Evolutionary conservation across 352 stramenopile genomes (phyloP).

Genomic region (Globisporangium nagaii): DNA sequence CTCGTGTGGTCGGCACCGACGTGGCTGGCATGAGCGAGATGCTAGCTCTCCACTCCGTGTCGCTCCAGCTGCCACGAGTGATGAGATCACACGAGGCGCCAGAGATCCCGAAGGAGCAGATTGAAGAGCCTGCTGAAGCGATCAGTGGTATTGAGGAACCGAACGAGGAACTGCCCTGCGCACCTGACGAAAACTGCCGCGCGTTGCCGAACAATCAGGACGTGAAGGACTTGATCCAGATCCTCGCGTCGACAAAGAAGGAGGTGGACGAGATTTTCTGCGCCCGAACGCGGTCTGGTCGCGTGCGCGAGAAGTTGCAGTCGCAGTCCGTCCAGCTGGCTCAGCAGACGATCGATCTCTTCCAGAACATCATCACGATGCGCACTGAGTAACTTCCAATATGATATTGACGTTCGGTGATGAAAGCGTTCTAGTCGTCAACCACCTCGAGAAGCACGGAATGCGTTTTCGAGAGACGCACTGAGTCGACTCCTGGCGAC

Average conservation of each 20-base stretch:
- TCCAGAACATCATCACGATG: slow-evolving; percentile 52
- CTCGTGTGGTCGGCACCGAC: slow-evolving; percentile 30
- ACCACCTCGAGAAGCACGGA: too few species aligned
- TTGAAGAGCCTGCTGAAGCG: neutral
- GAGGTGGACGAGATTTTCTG: slow-evolving; percentile 33
- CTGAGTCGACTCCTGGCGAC: too few species aligned
- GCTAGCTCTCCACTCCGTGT: slow-evolving; percentile 39
- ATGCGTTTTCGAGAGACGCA: too few species aligned
- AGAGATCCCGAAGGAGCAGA: neutral
- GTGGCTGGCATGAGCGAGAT: slow-evolving; percentile 23
- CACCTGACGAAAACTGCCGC: slow-evolving; percentile 18
- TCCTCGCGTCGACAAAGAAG: slow-evolving; percentile 44
- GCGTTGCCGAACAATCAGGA: slow-evolving; percentile 6
- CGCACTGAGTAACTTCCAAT: slow-evolving; percentile 15
- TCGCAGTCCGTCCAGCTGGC: slow-evolving; percentile 51
- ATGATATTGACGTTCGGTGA: too few species aligned
- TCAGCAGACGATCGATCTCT: slow-evolving; percentile 54
- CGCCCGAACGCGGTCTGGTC: slow-evolving; percentile 50
- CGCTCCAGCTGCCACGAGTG: slow-evolving; percentile 23
- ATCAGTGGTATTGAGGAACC: slow-evolving; percentile 4
- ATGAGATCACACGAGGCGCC: neutral
- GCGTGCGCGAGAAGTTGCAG: slow-evolving; percentile 67
- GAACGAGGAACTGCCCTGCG: neutral
- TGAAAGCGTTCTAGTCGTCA: too few species aligned
- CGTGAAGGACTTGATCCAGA: slow-evolving; percentile 55